Percentiles rank a stretch among this genome's conserved stretches.
Evolutionary conservation across 2,329 filamentous ascomycete species (phyloP).

Genomic region (Keithomyces neogunnii): DNA sequence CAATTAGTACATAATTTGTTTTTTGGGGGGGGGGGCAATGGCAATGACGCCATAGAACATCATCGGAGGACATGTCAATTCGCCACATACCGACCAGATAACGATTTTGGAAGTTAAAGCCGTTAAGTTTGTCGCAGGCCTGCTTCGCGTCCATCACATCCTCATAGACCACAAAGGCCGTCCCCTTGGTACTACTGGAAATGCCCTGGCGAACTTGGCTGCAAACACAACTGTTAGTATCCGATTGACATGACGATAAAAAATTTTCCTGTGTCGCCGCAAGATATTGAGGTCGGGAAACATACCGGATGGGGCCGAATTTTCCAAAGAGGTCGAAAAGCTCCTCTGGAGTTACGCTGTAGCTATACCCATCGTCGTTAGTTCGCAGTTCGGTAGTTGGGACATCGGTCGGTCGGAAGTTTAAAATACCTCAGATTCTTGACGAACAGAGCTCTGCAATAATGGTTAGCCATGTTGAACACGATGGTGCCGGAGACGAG

Average conservation of each 20-base stretch:
- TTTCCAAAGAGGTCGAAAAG: constrained; percentile 98
- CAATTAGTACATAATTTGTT: background rate
- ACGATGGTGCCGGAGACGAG: background rate
- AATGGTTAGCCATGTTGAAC: constrained; percentile 21
- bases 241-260: constrained; percentile 2
- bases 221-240: constrained; percentile 12
- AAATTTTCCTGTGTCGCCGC: background rate
- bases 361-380: constrained; percentile 48
- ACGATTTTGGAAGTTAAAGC: constrained; percentile 99
- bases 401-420: background rate
- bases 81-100: constrained; percentile 80
- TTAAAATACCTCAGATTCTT: constrained; percentile 85
- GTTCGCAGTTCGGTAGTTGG: constrained; percentile 4
- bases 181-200: constrained; percentile 94
- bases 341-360: constrained; percentile 97
- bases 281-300: constrained; percentile 10
- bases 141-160: constrained; percentile 98
- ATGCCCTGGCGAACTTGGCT: constrained; percentile 99
- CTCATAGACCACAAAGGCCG: constrained; percentile 98
- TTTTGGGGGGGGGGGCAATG: background rate
- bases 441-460: constrained; percentile 89
- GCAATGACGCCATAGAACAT: background rate
- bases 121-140: constrained; percentile 98
- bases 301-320: constrained; percentile 89
- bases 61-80: background rate